phyloP scores from a whole-genome alignment of 2,329 filamentous ascomycete species.

The Septoria petroselini region DNA sequence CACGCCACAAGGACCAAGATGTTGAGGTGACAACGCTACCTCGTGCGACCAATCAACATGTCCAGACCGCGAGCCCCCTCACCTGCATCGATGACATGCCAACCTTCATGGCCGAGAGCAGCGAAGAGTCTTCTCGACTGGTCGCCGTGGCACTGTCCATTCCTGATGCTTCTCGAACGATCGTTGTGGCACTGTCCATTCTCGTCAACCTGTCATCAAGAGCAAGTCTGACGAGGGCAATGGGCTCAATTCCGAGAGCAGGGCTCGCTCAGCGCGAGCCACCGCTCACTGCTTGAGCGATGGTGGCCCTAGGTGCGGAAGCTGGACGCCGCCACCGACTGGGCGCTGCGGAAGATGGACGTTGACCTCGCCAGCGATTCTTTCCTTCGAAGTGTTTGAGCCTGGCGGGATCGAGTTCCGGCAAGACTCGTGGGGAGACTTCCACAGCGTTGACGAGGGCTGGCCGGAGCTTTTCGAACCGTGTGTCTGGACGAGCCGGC shows the following conservation, averaged over 20 bases:
- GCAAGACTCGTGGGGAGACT: no score
- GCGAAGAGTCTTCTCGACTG: no score
- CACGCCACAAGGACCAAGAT: no score
- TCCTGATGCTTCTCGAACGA: conserved; percentile 49
- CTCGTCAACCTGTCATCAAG: conserved; percentile 58
- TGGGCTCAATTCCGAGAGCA: conserved; percentile 25
- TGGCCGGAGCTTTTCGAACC: conserved; percentile 73
- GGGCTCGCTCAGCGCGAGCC: conserved; percentile 28
- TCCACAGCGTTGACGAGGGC: conserved; percentile 63
- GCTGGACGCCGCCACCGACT: no score
- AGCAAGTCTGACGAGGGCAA: conserved; percentile 17
- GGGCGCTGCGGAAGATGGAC: conserved; percentile 60
- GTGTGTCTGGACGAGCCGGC: no score
- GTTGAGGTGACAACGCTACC: no score
- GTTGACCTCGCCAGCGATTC: conserved; percentile 74
- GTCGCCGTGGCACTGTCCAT: no score
- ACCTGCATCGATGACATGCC: conserved; percentile 41
- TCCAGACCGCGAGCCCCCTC: no score
- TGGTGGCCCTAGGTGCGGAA: no score
- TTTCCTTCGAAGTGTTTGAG: conserved; percentile 48
- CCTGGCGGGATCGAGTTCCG: conserved; percentile 56
- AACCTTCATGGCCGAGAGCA: conserved; percentile 37
- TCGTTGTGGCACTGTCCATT: conserved; percentile 60
- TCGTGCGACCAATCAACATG: no score
- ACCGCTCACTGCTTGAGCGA: conserved; percentile 31